Evolutionary conservation across 2,329 filamentous ascomycete genomes (phyloP).

Genomic region (Neospermospora avenae): DNA sequence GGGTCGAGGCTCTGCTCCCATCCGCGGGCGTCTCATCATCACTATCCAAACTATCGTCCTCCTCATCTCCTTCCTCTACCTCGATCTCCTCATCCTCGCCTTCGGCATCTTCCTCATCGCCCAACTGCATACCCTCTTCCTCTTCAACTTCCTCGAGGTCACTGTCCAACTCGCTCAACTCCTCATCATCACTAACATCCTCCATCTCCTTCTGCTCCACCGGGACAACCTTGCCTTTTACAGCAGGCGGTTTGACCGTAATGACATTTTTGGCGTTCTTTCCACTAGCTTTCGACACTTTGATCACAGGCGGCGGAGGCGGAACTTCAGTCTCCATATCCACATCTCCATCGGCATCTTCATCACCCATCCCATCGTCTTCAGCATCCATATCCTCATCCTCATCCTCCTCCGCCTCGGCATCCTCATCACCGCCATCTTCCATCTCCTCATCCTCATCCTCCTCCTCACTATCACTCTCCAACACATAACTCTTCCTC

Average conservation of each 20-base stretch:
- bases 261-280: conserved; percentile 27
- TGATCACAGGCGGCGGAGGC: conserved; percentile 32
- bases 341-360: conserved; percentile 43
- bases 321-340: conserved; percentile 34
- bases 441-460: conserved; percentile 29
- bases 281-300: conserved; percentile 30
- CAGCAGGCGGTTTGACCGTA: conserved; percentile 24
- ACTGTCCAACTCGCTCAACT: conserved; percentile 35
- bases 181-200: conserved; percentile 35
- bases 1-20: conserved; percentile 53
- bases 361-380: conserved; percentile 41
- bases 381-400: conserved; percentile 37
- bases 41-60: conserved; percentile 35
- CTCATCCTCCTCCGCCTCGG: conserved; percentile 23
- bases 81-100: conserved; percentile 47
- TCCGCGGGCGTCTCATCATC: conserved; percentile 42
- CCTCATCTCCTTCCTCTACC: conserved; percentile 38
- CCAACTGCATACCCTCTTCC: conserved; percentile 43
- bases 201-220: conserved; percentile 34
- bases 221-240: conserved; percentile 22
- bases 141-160: conserved; percentile 45
- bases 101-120: conserved; percentile 40
- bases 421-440: conserved; percentile 22
- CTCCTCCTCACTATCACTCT: conserved; percentile 42
- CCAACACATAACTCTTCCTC: conserved; percentile 42